Conservation (phyloP, 2,329 filamentous ascomycete species). For the Ilyonectria mors-panacis region DNA sequence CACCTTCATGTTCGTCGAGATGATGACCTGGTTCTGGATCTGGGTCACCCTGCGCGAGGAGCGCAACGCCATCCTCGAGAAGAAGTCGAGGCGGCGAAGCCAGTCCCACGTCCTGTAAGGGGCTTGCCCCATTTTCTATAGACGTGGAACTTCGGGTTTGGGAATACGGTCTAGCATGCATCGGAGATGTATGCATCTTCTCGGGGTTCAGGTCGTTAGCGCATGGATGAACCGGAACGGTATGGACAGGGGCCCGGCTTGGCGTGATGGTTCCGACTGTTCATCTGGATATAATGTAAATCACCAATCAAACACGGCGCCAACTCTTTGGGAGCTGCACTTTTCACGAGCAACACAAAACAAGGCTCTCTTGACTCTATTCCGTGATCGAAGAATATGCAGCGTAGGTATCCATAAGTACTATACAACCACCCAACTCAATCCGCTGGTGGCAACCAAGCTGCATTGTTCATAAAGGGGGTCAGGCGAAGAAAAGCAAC, state of each 20-base stretch:
- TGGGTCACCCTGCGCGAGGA: conserved; percentile 81
- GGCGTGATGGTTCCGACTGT: background rate
- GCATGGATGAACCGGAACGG: background rate
- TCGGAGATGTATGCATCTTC: background rate
- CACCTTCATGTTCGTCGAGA: conserved; percentile 87
- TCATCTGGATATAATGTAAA: background rate
- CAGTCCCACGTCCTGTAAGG: conserved; percentile 39
- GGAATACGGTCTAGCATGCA: conserved; percentile 19
- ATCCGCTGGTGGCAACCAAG: conserved; percentile 21
- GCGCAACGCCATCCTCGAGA: conserved; percentile 57
- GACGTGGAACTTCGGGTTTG: background rate
- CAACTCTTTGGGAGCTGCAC: background rate
- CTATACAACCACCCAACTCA: conserved; percentile 30
- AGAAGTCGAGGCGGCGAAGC: conserved; percentile 54
- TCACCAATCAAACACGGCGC: background rate
- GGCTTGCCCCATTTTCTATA: background rate
- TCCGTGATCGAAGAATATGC: conserved; percentile 38
- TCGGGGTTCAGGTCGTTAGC: background rate
- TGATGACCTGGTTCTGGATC: conserved; percentile 89
- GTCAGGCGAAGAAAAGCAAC: conserved; percentile 16
- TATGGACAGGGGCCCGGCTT: conserved; percentile 1
- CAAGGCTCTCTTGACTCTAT: conserved; percentile 20
- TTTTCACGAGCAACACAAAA: background rate
- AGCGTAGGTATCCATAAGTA: conserved; percentile 46
- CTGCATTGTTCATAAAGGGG: conserved; percentile 29